Conservation (phyloP, 306 rosid genomes). For the Medicago arabica region DNA sequence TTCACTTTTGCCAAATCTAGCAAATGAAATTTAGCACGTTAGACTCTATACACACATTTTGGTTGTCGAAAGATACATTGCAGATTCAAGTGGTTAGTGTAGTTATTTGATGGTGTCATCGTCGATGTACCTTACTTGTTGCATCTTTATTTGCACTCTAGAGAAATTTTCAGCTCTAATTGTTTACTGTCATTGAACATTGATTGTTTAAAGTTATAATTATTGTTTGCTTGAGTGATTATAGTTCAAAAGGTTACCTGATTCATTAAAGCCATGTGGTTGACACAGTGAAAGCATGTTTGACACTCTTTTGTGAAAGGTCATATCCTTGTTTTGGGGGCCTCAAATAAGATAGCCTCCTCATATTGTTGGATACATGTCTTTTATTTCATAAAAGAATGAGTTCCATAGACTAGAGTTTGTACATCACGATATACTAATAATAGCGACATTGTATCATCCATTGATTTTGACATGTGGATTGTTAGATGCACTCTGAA, state of each 20-base stretch:
- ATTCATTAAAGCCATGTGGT: background rate
- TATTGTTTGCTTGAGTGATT: slow-evolving; percentile 16
- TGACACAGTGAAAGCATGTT: too few species aligned
- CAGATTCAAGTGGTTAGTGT: slow-evolving; percentile 12
- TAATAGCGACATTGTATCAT: background rate
- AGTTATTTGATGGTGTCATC: slow-evolving; percentile 14
- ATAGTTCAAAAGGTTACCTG: slow-evolving; percentile 23
- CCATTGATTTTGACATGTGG: slow-evolving; percentile 1
- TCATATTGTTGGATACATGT: too few species aligned
- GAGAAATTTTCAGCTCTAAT: background rate
- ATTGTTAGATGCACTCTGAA: slow-evolving; percentile 3
- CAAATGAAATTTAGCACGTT: slow-evolving; percentile 18
- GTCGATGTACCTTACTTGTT: slow-evolving; percentile 9
- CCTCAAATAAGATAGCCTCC: too few species aligned
- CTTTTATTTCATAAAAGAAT: background rate
- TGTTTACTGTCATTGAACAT: background rate
- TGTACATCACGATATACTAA: background rate
- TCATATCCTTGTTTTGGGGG: too few species aligned
- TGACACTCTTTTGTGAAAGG: too few species aligned
- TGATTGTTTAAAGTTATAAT: slow-evolving; percentile 11
- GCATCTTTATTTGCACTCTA: slow-evolving; percentile 4
- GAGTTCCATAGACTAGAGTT: background rate
- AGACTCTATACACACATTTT: slow-evolving; percentile 31
- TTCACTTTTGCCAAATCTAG: slow-evolving; percentile 11
- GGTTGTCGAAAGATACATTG: slow-evolving; percentile 9